Percentiles rank a stretch among this genome's conserved stretches.
Conservation (phyloP, 2,329 filamentous ascomycete species). For the Gremmenia infestans region DNA sequence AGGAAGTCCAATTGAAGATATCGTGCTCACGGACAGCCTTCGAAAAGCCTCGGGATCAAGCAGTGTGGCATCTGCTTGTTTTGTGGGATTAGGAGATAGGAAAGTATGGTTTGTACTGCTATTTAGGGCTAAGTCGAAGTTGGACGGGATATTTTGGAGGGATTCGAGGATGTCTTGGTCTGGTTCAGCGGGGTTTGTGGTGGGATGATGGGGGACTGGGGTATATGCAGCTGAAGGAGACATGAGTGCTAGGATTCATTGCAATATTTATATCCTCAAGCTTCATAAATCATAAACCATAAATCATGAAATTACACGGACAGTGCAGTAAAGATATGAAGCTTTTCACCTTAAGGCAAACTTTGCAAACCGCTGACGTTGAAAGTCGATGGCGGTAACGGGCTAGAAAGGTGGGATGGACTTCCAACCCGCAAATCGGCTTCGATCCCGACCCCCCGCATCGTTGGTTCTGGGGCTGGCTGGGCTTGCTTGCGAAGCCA, state of each 20-base stretch:
- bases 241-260: conserved; percentile 18
- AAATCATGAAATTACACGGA: not conserved
- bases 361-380: too few relatives aligned
- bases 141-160: conserved; percentile 25
- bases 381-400: not conserved
- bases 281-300: not conserved
- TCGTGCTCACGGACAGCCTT: conserved; percentile 38
- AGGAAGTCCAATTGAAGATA: conserved; percentile 31
- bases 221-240: conserved; percentile 11
- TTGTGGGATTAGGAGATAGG: conserved; percentile 13
- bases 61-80: conserved; percentile 20
- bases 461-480: too few relatives aligned
- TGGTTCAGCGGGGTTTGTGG: conserved; percentile 9
- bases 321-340: not conserved
- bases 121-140: conserved; percentile 26
- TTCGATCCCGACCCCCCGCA: too few relatives aligned
- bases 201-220: conserved; percentile 6
- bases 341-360: too few relatives aligned
- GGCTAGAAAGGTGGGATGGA: not conserved
- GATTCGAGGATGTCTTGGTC: conserved; percentile 20
- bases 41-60: conserved; percentile 33
- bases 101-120: conserved; percentile 13
- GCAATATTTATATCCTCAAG: not conserved
- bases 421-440: not conserved
- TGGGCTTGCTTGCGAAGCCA: too few relatives aligned